Evolutionary conservation across 768 basidiomycete species (phyloP), one percentile per base, ranked within the genome.

Genomic region (Rhizopogon vulgaris): DNA sequence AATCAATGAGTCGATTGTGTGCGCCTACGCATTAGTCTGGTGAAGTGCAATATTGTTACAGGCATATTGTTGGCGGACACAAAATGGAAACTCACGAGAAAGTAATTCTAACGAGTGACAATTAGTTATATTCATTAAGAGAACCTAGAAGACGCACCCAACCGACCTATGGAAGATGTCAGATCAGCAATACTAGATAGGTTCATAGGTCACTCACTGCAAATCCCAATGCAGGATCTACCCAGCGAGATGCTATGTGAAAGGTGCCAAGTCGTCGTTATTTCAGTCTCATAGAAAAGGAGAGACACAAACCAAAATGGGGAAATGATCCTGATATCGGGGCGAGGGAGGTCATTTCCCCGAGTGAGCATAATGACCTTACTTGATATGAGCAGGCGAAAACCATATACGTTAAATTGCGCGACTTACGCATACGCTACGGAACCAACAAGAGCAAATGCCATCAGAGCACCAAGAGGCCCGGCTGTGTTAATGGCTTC

Each of bases 281-380:
- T 18, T 6, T 3, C 9, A 6, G 12, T 37, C 27, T 22, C 14
- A 28, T 22, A 10, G 4, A 52, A 18, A 41, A 28, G 11, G 18
- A 53, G 32, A 27, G 12, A 22, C 17, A 52, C 72, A 3, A 45
- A 79, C 80, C 82, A 62, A 78, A 88, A 67, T 87, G 84, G 24
- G 85, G 85, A 64, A 87, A 89, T 1, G 85, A 83, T 17, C 87
- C 87, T 9, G 87, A 86, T 45, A 88, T 80, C 3, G 87, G 87
- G 1, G 85, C 86, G 68, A 80, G 80, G 6, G 84, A 80, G 25
- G 86, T 85, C 85, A 89, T 85, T 69, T 90, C 87, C 28, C 82
- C 85, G n/a, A 88, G 63, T 6, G 82, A 77, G 58, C 84, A 84
- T 17, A 88, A 67, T 6, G 82, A 78, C 5, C 79, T 43, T 80